Evolutionary conservation across 345 rosid genomes (phyloP), one percentile per base, ranked within the genome.

Genomic region (Linum trigynum): DNA sequence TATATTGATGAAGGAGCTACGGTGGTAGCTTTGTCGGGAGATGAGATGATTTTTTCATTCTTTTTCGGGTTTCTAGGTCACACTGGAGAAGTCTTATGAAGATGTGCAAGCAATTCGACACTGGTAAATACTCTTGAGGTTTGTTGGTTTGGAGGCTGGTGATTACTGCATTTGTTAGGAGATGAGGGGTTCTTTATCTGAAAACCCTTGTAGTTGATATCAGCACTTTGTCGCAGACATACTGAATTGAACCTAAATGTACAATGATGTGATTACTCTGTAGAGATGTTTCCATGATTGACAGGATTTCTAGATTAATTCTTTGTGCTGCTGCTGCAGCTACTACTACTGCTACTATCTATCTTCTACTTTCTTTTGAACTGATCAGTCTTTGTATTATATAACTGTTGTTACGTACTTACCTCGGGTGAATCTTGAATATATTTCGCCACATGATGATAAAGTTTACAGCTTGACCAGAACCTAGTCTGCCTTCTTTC

Each of bases 1-100:
- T 64, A 32, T 76, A 56, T 64, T 76, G 81, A 63, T 77, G 75
- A 74, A 62, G 72, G 79, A 58, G 9, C 53, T 48, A 48, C 71
- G 12, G 60, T 59, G 59, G 64, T 59, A 17, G 64, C 61, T 71
- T 69, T 55, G 63, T 66, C 38, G 58, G 67, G 39, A 37, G 23
- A 65, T 17, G 45, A 23, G 61, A 48, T 38, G 64, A 56, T 56
- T 65, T 48, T 3, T 67, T 39, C 39, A 55, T 39, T 65, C 40
- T 48, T 48, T 48, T 48, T 23, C 32, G 32, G 32, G 53, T 12
- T 48, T 48, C 14, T 41, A 4, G 45, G 45, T 8, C 45, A 41
- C 45, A 4, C 9, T 4, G 45, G 45, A 8, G 45, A 8, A 41
- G 45, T 8, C 45, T 41, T 23, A 23, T 23, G 45, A 41, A 41